Conservation (phyloP, 208 protist species). For the Trypanosoma mega region DNA sequence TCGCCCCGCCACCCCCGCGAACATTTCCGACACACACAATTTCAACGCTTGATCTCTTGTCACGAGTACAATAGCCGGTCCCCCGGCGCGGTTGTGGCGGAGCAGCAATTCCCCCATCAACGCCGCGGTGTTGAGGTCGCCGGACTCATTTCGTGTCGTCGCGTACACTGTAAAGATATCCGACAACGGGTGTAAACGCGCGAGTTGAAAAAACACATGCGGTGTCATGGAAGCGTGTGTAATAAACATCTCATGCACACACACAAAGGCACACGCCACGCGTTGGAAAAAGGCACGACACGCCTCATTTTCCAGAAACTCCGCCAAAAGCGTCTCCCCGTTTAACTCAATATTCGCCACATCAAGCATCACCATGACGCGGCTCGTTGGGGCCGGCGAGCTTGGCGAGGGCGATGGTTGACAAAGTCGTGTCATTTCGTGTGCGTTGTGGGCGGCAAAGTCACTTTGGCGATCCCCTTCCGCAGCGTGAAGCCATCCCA, state of each 20-base stretch:
- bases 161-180: conserved; percentile 73
- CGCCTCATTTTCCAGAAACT: conserved; percentile 34
- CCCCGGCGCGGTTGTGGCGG: conserved; percentile 16
- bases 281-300: conserved; percentile 32
- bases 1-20: conserved; percentile 25
- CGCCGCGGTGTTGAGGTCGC: conserved; percentile 52
- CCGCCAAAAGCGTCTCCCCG: conserved; percentile 29
- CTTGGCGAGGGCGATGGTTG: conserved; percentile 8
- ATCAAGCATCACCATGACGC: conserved; percentile 64
- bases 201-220: conserved; percentile 68
- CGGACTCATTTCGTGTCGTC: conserved; percentile 57
- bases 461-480: conserved; percentile 41
- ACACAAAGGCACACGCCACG: conserved; percentile 53
- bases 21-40: conserved; percentile 41
- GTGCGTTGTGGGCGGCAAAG: conserved; percentile 48
- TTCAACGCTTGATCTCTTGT: conserved; percentile 67
- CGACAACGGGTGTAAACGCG: conserved; percentile 50
- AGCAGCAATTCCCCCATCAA: conserved; percentile 45
- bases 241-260: conserved; percentile 76
- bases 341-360: conserved; percentile 74
- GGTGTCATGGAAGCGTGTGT: conserved; percentile 51
- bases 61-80: conserved; percentile 63
- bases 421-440: conserved; percentile 31
- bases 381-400: conserved; percentile 15
- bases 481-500: conserved; percentile 60